phyloP scores from a whole-genome alignment of 306 rosid species.

The Cucumis cinereus region DNA sequence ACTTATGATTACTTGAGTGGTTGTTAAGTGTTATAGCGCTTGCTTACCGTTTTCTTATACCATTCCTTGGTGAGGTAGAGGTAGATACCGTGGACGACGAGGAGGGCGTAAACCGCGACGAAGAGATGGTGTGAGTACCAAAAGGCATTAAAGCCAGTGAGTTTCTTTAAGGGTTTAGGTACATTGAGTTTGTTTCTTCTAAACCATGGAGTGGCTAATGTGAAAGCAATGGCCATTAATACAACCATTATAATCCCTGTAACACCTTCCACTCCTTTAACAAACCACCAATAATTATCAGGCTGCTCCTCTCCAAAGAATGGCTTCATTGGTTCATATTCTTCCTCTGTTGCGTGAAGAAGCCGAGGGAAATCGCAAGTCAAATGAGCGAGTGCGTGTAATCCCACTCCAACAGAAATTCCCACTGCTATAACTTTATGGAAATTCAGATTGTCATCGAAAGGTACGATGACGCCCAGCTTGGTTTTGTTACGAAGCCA shows the following conservation, averaged over 20 bases:
- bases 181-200: conserved; percentile 41
- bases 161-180: conserved; percentile 33
- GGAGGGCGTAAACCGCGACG: conserved; percentile 39
- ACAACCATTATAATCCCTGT: conserved; percentile 31
- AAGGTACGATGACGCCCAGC: conserved; percentile 32
- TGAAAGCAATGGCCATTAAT: conserved; percentile 47
- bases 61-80: conserved; percentile 43
- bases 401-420: conserved; percentile 30
- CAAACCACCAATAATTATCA: conserved; percentile 36
- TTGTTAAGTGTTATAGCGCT: too few relatives aligned
- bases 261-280: conserved; percentile 38
- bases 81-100: conserved; percentile 30
- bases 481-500: conserved; percentile 59
- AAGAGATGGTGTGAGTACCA: conserved; percentile 60
- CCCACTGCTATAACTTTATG: conserved; percentile 37
- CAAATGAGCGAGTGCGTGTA: conserved; percentile 35
- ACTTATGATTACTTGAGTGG: too few relatives aligned
- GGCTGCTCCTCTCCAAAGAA: conserved; percentile 43
- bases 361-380: conserved; percentile 42
- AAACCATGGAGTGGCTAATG: conserved; percentile 53
- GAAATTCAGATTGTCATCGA: conserved; percentile 47
- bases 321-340: conserved; percentile 23
- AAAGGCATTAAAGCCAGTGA: conserved; percentile 54
- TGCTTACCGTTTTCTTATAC: conserved; percentile 39
- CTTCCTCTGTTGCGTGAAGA: conserved; percentile 19